Conservation (phyloP, 495 filamentous ascomycete genomes). For the Achaetomiella virescens region DNA sequence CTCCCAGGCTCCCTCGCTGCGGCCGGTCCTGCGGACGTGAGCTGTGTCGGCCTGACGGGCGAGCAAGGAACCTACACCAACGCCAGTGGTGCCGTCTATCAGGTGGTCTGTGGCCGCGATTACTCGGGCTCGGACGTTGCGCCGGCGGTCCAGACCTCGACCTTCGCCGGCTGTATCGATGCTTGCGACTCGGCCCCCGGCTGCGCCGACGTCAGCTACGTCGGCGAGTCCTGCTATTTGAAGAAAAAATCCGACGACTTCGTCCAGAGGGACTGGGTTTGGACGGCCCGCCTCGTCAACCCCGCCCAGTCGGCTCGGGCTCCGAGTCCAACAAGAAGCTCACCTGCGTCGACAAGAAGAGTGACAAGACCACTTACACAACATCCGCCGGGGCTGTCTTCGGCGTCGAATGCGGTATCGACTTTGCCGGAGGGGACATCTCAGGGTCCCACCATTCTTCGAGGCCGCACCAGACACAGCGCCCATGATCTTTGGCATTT, state of each 20-base stretch:
- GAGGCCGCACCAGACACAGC: no score
- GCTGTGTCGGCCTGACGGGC: neutral
- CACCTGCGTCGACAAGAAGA: neutral
- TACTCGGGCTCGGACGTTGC: constrained; percentile 1
- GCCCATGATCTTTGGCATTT: no score
- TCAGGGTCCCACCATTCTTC: no score
- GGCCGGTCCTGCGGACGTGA: neutral
- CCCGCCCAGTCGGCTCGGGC: neutral
- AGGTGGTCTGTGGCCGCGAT: constrained; percentile 1
- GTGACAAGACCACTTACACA: neutral
- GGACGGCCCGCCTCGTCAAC: neutral
- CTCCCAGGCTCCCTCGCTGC: neutral
- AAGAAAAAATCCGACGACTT: neutral
- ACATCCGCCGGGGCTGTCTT: neutral
- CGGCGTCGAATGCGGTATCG: no score
- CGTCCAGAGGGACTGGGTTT: neutral
- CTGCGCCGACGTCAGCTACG: constrained; percentile 1
- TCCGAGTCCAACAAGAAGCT: no score
- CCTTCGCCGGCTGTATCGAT: constrained; percentile 5
- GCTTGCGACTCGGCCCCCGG: neutral
- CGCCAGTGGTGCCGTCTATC: neutral
- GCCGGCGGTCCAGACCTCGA: neutral
- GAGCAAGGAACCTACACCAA: neutral
- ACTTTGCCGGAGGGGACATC: no score
- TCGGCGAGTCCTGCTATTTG: constrained; percentile 1